These are phyloP conservation scores for Pseudogymnoascus sp. DNA, from an alignment of 2,329 filamentous ascomycete species.

Conservation along the genomic window DNA sequence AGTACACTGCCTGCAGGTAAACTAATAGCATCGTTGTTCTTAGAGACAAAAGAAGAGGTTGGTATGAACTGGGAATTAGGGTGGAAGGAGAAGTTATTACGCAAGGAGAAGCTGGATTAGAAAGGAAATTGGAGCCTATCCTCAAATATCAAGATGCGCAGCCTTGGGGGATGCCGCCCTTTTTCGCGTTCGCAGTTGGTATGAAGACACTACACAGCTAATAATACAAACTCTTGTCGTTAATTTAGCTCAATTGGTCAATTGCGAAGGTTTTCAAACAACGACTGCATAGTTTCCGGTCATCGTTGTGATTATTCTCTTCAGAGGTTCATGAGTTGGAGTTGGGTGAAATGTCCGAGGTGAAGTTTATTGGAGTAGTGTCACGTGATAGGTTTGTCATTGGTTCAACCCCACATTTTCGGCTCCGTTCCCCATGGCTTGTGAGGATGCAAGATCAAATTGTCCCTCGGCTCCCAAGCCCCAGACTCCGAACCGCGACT, in stretches of 20 bases:
- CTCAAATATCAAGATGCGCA: neutral
- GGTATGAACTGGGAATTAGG: neutral
- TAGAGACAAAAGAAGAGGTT: neutral
- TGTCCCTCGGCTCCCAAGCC: conserved; percentile 6
- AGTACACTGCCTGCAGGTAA: neutral
- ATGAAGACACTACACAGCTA: neutral
- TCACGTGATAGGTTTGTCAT: neutral
- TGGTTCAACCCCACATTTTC: conserved; percentile 4
- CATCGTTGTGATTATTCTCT: neutral
- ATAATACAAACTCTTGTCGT: neutral
- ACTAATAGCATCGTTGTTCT: neutral
- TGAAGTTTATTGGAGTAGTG: neutral
- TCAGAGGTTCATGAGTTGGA: neutral
- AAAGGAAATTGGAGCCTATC: neutral
- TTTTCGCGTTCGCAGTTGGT: neutral
- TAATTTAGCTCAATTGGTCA: neutral
- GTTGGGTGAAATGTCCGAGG: neutral
- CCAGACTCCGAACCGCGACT: conserved; percentile 3
- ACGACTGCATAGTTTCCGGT: neutral
- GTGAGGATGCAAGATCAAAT: neutral
- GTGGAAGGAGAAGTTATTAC: neutral
- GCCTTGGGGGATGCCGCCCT: neutral
- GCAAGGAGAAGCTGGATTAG: neutral
- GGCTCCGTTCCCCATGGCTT: neutral
- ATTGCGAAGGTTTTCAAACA: neutral